A percentile compares a stretch with the other conserved stretches of the same genome.
phyloP scores from a whole-genome alignment of 2,329 filamentous ascomycete genomes.

The Aspergillus fijiensis region DNA sequence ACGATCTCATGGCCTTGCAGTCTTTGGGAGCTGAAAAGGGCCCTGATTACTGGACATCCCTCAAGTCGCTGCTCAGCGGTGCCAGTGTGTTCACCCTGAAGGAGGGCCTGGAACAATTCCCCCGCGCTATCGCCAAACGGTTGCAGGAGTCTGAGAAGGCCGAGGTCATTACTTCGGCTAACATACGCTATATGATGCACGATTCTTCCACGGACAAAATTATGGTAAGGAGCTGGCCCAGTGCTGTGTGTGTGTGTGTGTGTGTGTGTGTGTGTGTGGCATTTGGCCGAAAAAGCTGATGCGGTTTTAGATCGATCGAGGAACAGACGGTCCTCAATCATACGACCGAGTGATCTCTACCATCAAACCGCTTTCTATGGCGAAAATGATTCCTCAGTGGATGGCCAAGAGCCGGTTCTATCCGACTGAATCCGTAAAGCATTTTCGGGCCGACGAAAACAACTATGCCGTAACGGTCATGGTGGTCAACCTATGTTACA shows the following conservation, averaged over 20 bases:
- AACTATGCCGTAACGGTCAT: slow-evolving; percentile 76
- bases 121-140: slow-evolving; percentile 53
- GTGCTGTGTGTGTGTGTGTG: background rate
- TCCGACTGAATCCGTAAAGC: slow-evolving; percentile 12
- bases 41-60: slow-evolving; percentile 15
- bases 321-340: slow-evolving; percentile 7
- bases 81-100: slow-evolving; percentile 45
- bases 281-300: background rate
- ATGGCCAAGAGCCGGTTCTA: background rate
- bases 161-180: slow-evolving; percentile 52
- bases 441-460: slow-evolving; percentile 28
- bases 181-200: slow-evolving; percentile 50
- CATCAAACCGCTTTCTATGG: background rate
- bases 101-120: slow-evolving; percentile 64
- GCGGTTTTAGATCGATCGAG: slow-evolving; percentile 19
- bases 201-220: slow-evolving; percentile 22
- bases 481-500: slow-evolving; percentile 88
- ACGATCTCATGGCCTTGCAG: slow-evolving; percentile 31
- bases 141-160: slow-evolving; percentile 60
- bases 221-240: slow-evolving; percentile 21
- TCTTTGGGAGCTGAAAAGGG: slow-evolving; percentile 16
- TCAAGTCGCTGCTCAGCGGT: slow-evolving; percentile 18
- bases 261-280: background rate
- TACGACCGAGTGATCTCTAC: slow-evolving; percentile 38
- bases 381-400: background rate